Percentiles rank a stretch among this genome's conserved stretches.
Evolutionary conservation across 2,329 filamentous ascomycete genomes (phyloP).

Genomic region (Hymenoscyphus fructigenus): DNA sequence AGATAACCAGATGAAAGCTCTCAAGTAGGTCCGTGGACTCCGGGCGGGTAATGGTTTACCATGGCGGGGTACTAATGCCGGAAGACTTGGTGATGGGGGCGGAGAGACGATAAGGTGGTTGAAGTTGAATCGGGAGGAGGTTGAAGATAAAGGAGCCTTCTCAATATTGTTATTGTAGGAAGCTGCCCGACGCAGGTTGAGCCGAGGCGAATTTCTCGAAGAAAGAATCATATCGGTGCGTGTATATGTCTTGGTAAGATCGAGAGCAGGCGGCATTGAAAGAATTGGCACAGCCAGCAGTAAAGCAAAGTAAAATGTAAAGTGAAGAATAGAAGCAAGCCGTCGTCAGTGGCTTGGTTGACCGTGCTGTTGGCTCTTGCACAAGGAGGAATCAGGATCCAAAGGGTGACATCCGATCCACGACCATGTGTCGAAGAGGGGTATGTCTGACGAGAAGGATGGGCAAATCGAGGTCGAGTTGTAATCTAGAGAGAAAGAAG

Average conservation of each 20-base stretch:
- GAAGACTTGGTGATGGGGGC: constrained; percentile 69
- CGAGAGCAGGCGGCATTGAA: constrained; percentile 32
- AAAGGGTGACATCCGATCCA: constrained; percentile 24
- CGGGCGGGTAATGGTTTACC: constrained; percentile 56
- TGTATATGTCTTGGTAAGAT: constrained; percentile 38
- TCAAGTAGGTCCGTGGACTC: constrained; percentile 29
- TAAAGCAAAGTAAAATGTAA: constrained; percentile 27
- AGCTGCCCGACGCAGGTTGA: constrained; percentile 59
- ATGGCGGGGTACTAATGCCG: constrained; percentile 63
- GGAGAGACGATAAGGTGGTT: constrained; percentile 68
- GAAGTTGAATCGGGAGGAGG: constrained; percentile 63
- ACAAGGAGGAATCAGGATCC: constrained; percentile 19
- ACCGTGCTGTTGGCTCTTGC: constrained; percentile 27
- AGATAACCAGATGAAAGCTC: constrained; percentile 50
- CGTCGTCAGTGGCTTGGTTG: constrained; percentile 8
- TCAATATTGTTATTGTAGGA: constrained; percentile 58
- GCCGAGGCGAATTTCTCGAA: constrained; percentile 43
- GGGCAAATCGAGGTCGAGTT: neutral
- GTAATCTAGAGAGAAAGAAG: neutral
- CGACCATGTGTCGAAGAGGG: constrained; percentile 4
- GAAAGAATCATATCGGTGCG: constrained; percentile 40
- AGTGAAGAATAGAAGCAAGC: constrained; percentile 9
- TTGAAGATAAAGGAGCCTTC: constrained; percentile 55
- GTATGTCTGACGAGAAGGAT: constrained; percentile 2
- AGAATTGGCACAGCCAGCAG: constrained; percentile 33